Evolutionary conservation across 2,329 filamentous ascomycete genomes (phyloP), one percentile per base, ranked within the genome.

Genomic region (Botrytis medusae): DNA sequence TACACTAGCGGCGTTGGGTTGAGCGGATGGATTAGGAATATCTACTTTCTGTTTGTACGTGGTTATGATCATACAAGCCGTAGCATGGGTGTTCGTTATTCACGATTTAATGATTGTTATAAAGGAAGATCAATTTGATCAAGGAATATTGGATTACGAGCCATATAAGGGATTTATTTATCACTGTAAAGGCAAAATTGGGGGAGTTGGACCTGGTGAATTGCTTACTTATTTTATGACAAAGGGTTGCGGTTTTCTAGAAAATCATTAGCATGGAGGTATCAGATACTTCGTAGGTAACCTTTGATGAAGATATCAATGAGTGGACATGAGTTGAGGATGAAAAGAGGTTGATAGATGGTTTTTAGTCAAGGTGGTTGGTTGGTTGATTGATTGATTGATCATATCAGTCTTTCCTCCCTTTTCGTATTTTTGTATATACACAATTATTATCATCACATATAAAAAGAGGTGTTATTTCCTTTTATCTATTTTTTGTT

Each of bases 351-450:
- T 42, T 37, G 34, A 40, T 4, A n/a, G 22, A 62, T n/a, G 34
- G 18, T n/a, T 16, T 61, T 25, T 37, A 37, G 59, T 61, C 22
- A 16, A n/a, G 32, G 59, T 61, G n/a, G 14, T 57, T 57, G 51
- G n/a, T 57, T 57, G 59, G 40, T 61, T 61, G 59, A 61, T 57
- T 57, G 51, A 14, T 57, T 57, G 59, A 61, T 61, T 61, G 59
- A 61, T 61, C 12, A 61, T 18, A 9, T 37, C 22, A 40, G 7
- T 57, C n/a, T n/a, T 57, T 57, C 22, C 34, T 60, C 37, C 22
- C 12, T n/a, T 61, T 61, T 40, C n/a, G 34, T 61, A 61, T n/a
- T 61, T 61, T 37, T 37, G 32, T 61, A 61, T 54, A 54, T 29
- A 29, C 6, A 14, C 29, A 18, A 7, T 14, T 46, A 22, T 61